A percentile compares a stretch with the other conserved stretches of the same genome.
Conservation (phyloP, 805 yeast genomes). For the Blastobotrys muscicola region DNA sequence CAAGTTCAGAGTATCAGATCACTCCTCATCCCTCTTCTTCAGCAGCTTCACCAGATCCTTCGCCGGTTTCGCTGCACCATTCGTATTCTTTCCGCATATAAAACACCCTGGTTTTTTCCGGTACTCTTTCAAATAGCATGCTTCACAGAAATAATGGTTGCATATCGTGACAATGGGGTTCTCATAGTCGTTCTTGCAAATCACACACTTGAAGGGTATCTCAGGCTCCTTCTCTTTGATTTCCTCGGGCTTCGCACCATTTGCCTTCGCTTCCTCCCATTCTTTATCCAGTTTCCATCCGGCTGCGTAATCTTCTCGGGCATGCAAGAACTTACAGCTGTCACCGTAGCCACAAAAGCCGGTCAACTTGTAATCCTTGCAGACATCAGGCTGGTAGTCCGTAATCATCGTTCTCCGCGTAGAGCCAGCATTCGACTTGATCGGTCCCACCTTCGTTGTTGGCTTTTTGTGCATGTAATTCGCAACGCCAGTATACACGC, state of each 20-base stretch:
- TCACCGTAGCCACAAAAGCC: conserved; percentile 98
- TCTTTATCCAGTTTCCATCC: conserved; percentile 60
- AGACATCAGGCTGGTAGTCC: conserved; percentile 89
- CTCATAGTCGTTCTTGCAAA: conserved; percentile 48
- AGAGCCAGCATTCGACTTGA: too few relatives aligned
- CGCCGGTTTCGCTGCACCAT: conserved; percentile 51
- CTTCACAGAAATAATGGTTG: conserved; percentile 54
- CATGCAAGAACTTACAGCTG: conserved; percentile 87
- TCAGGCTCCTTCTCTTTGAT: conserved; percentile 11
- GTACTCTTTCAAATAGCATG: conserved; percentile 44
- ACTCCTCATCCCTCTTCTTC: neutral
- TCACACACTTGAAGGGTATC: conserved; percentile 51
- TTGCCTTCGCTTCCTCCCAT: conserved; percentile 42
- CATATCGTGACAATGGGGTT: conserved; percentile 52
- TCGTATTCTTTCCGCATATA: conserved; percentile 51
- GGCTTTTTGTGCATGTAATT: too few relatives aligned
- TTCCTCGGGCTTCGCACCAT: conserved; percentile 4
- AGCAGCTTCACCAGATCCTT: conserved; percentile 16
- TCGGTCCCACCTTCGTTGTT: too few relatives aligned
- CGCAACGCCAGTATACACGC: too few relatives aligned
- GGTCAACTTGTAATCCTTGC: conserved; percentile 82
- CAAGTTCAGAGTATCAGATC: too few relatives aligned
- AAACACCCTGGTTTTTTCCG: conserved; percentile 40
- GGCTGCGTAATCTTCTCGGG: conserved; percentile 73
- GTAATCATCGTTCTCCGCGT: conserved; percentile 51